Evolutionary conservation across 306 rosid species (phyloP).

Genomic region (Pueraria montana): DNA sequence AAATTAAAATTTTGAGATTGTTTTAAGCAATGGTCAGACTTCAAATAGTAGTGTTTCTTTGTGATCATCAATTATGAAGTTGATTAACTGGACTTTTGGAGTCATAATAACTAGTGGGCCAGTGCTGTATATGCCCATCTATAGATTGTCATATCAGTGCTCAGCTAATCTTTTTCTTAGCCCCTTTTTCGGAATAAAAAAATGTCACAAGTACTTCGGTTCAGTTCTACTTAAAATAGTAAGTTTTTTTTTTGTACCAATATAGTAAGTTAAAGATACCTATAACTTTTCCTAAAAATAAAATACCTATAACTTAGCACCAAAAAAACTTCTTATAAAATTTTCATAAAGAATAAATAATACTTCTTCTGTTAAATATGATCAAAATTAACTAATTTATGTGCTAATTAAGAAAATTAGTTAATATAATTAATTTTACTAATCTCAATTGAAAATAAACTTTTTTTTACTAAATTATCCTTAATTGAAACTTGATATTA

Average conservation of each 20-base stretch:
- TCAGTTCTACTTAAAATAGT: slow-evolving; percentile 2
- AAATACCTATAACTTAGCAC: background rate
- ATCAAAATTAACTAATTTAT: too few relatives aligned
- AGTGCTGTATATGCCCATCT: background rate
- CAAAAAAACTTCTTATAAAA: background rate
- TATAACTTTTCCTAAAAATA: too few relatives aligned
- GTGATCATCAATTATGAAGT: background rate
- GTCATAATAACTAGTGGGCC: background rate
- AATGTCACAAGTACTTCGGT: background rate
- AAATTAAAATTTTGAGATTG: background rate
- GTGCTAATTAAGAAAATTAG: too few relatives aligned
- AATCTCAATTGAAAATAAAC: too few relatives aligned
- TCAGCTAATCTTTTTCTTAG: background rate
- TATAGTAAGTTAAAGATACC: background rate
- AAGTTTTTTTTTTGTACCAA: background rate
- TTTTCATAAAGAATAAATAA: background rate
- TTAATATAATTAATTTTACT: too few relatives aligned
- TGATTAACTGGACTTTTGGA: slow-evolving; percentile 26
- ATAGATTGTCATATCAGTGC: slow-evolving; percentile 31
- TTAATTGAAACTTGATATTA: too few relatives aligned
- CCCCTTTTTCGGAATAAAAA: background rate
- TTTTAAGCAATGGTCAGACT: background rate
- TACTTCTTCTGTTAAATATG: too few relatives aligned
- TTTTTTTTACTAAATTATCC: too few relatives aligned
- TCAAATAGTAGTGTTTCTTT: background rate